phyloP scores from a whole-genome alignment of 768 basidiomycete species.

The Suillus subluteus region DNA sequence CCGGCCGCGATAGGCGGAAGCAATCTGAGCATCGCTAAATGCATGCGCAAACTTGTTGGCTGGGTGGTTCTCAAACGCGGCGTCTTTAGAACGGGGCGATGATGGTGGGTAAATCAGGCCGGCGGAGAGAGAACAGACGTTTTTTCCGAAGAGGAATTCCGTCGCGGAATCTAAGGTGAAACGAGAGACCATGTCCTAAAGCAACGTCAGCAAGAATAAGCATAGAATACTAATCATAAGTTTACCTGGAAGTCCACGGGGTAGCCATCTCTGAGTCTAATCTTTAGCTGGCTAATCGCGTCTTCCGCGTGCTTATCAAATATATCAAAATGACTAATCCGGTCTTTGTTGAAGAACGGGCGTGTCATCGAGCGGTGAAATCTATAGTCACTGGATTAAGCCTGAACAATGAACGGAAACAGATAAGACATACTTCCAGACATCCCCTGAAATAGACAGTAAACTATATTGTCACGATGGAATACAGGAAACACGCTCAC shows the following conservation, averaged over 20 bases:
- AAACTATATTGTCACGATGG: background rate
- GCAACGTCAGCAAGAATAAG: conserved; percentile 7
- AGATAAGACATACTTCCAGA: conserved; percentile 40
- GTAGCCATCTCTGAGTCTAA: conserved; percentile 37
- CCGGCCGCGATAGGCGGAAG: conserved; percentile 35
- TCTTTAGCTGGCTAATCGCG: conserved; percentile 37
- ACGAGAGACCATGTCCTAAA: conserved; percentile 41
- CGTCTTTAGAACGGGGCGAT: conserved; percentile 26
- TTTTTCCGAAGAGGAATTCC: conserved; percentile 55
- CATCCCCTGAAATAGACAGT: conserved; percentile 27
- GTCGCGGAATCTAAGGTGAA: conserved; percentile 64
- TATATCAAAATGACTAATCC: conserved; percentile 44
- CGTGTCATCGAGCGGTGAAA: conserved; percentile 48
- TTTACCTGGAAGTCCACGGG: conserved; percentile 46
- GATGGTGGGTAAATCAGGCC: conserved; percentile 39
- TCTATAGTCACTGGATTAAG: conserved; percentile 19
- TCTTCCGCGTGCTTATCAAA: conserved; percentile 41
- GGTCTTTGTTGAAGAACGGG: conserved; percentile 44
- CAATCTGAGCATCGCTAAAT: conserved; percentile 41
- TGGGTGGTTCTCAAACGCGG: conserved; percentile 31
- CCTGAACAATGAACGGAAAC: background rate
- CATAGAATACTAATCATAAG: conserved; percentile 5
- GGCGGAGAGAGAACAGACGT: conserved; percentile 40
- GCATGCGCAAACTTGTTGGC: conserved; percentile 43
- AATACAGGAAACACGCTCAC: conserved; percentile 15